Percentiles rank a stretch among this genome's conserved stretches.
Evolutionary conservation across 139 green algal species (phyloP).

Genomic region (Dunaliella primolecta): DNA sequence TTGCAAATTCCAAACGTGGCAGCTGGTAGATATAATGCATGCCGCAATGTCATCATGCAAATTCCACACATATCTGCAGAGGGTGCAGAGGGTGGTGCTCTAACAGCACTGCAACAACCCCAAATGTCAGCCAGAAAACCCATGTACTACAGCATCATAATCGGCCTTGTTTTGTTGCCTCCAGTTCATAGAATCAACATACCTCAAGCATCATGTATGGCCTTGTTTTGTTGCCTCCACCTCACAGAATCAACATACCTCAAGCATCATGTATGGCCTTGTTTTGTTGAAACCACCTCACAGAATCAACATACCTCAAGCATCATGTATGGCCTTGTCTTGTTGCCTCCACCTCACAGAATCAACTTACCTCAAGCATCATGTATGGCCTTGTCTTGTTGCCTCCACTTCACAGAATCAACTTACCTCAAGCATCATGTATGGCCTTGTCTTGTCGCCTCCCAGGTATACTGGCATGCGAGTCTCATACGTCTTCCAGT

Average conservation of each 20-base stretch:
- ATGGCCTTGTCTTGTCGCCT: slow-evolving; percentile 27
- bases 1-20: too few relatives aligned
- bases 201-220: neutral
- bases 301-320: neutral
- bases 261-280: neutral
- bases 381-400: slow-evolving; percentile 11
- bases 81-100: too few relatives aligned
- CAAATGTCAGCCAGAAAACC: too few relatives aligned
- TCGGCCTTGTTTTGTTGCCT: neutral
- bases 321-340: neutral
- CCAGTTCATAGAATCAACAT: too few relatives aligned
- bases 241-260: too few relatives aligned
- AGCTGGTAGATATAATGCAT: too few relatives aligned
- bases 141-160: neutral
- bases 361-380: neutral
- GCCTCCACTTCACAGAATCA: slow-evolving; percentile 12
- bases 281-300: neutral
- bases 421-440: slow-evolving; percentile 41
- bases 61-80: too few relatives aligned
- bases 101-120: too few relatives aligned
- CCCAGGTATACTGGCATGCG: slow-evolving; percentile 53
- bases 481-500: slow-evolving; percentile 41
- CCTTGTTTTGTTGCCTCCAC: neutral
- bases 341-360: neutral
- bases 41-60: too few relatives aligned